Base-by-base conservation (phyloP, 208 protist genomes). In the Acanthamoeba healyi region DNA sequence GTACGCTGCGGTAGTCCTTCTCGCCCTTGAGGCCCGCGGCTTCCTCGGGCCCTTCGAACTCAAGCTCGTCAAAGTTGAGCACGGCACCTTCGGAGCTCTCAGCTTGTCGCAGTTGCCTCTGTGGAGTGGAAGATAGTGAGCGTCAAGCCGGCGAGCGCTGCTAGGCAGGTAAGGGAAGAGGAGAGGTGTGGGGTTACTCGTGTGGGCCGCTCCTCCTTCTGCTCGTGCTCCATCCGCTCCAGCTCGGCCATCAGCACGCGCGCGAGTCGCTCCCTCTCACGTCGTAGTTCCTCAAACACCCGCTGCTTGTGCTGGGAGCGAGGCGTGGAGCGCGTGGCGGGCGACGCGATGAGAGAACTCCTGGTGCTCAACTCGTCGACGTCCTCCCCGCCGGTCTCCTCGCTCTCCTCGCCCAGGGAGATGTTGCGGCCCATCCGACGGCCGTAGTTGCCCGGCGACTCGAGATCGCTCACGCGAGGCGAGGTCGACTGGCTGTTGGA, bases 241-340 rank as follows among this genome's bases (percentile, higher is more conserved):
- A 84, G 74, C 74, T 84, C 74, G 36, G 74, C 74, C 38, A 36
- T 84, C 12, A 84, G 14, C 29, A 54, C 6, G 32, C 44, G 36
- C 12, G 74, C 74, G 6, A 84, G 14, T 6, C 74, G 36, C 29
- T 84, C 74, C 74, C 42, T 84, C 29, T 84, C 74, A 32, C 74
- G 36, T 46, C 29, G 14, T 7, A 84, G 74, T 26, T 84, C 74
- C 74, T 84, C 74, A 19, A 19, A 84, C 74, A 84, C 17, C 12
- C 74, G 36, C 74, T 84, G 74, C 38, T 84, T 84, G 44, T 84
- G 74, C 29, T n/a, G n/a, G n/a, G 74, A 36, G 36, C 74, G 74
- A 19, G 74, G 74, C 6, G 74, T 84, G 34, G 40, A 70, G 7
- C 61, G 61, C 61, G 29, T 70, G 61, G 14, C 61, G 26, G 61